Evolutionary conservation across 1,139 yeast species (phyloP).

Genomic region (Protomyces gravidus): DNA sequence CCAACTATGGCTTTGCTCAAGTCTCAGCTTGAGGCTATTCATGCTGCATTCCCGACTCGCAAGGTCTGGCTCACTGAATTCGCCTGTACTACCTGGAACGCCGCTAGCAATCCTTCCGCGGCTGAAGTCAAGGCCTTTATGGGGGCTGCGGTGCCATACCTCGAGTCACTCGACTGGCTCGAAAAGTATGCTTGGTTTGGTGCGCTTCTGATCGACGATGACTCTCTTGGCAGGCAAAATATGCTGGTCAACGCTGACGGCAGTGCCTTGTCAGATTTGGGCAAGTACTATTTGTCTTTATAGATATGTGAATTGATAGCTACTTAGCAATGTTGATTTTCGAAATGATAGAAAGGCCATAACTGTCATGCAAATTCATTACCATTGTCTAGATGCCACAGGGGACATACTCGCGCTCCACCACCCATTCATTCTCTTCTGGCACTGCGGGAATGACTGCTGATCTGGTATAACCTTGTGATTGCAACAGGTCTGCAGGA

Average conservation of each 20-base stretch:
- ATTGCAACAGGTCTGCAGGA: not conserved
- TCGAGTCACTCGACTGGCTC: constrained; percentile 20
- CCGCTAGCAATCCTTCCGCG: constrained; percentile 11
- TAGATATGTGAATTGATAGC: not conserved
- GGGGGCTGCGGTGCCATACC: constrained; percentile 12
- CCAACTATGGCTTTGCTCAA: constrained; percentile 11
- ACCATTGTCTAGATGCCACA: not conserved
- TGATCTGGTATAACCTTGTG: not conserved
- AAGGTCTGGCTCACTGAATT: constrained; percentile 29
- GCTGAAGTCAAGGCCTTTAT: constrained; percentile 19
- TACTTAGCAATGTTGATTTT: no score
- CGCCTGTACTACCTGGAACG: constrained; percentile 29
- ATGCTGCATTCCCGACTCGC: constrained; percentile 19
- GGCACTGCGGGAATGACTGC: not conserved
- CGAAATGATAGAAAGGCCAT: no score
- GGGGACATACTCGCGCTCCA: not conserved
- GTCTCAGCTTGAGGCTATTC: constrained; percentile 18
- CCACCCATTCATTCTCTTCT: not conserved
- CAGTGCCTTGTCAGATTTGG: constrained; percentile 19
- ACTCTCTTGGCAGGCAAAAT: constrained; percentile 15
- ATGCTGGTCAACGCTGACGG: constrained; percentile 20
- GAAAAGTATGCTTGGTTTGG: constrained; percentile 30
- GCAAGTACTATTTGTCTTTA: constrained; percentile 19
- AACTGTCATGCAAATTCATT: not conserved
- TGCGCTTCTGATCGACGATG: constrained; percentile 11